Evolutionary conservation across 108 stramenopile species (phyloP).

Genomic region (Tribonema minus): DNA sequence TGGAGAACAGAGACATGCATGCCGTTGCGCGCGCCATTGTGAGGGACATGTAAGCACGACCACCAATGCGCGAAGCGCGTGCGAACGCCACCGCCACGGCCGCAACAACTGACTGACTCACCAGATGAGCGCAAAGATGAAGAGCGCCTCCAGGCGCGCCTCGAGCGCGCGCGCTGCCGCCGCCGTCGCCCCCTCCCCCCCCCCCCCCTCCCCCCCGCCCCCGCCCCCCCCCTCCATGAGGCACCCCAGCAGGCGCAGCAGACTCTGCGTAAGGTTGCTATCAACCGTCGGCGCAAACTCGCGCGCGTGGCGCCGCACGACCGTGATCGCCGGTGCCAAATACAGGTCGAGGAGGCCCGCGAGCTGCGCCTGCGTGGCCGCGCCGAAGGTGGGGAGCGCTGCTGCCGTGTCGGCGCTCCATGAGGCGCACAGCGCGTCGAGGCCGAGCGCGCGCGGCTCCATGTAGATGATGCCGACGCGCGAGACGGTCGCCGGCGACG

Average conservation of each 20-base stretch:
- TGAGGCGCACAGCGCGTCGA: constrained; percentile 55
- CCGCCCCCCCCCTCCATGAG: constrained; percentile 47
- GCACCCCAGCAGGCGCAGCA: constrained; percentile 62
- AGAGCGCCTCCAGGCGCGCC: constrained; percentile 52
- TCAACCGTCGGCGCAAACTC: constrained; percentile 66
- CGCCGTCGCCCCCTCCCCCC: not conserved
- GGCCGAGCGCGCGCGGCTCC: constrained; percentile 62
- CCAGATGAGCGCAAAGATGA: constrained; percentile 62
- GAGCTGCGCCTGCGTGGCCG: constrained; percentile 3
- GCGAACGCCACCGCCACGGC: no score
- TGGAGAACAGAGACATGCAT: no score
- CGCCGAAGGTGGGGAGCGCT: not conserved
- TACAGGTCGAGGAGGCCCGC: constrained; percentile 55
- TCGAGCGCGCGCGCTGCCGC: not conserved
- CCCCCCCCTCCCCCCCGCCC: not conserved
- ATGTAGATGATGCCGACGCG: constrained; percentile 71
- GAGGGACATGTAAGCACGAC: no score
- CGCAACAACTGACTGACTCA: no score
- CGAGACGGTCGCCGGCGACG: constrained; percentile 66
- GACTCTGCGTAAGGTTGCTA: constrained; percentile 58
- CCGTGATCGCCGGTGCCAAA: not conserved
- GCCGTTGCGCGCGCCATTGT: no score
- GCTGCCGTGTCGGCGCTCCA: constrained; percentile 30
- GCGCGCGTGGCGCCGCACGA: not conserved
- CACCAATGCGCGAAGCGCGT: no score